Evolutionary conservation across 2,329 filamentous ascomycete species (phyloP).

Genomic region (Zymoseptoria passerinii): DNA sequence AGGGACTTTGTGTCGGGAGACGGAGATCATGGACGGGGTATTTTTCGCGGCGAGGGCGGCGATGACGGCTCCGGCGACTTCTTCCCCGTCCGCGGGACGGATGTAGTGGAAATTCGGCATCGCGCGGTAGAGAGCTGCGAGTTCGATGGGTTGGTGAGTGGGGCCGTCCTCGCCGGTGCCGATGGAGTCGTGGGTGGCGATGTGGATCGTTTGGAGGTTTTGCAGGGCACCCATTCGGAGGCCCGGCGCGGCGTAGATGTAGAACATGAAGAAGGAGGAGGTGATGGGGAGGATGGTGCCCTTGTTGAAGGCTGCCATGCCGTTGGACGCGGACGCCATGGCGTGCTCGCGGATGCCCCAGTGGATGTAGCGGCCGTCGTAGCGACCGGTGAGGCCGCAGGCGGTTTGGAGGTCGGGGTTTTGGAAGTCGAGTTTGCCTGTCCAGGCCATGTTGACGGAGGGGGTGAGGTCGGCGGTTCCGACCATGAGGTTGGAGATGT

Average conservation of each 20-base stretch:
- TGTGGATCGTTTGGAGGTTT: conserved; percentile 31
- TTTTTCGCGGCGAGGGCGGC: conserved; percentile 34
- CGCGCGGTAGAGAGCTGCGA: conserved; percentile 30
- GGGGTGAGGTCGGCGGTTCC: conserved; percentile 33
- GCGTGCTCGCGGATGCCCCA: conserved; percentile 55
- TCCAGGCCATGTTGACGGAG: conserved; percentile 33
- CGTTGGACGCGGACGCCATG: conserved; percentile 47
- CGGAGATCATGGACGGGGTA: conserved; percentile 38
- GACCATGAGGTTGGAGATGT: conserved; percentile 29
- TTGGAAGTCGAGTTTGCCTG: conserved; percentile 45
- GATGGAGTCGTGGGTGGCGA: conserved; percentile 34
- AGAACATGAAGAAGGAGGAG: conserved; percentile 35
- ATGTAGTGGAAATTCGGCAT: conserved; percentile 35
- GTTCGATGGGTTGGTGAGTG: conserved; percentile 33
- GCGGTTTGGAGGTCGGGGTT: conserved; percentile 27
- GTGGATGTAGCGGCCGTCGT: conserved; percentile 44
- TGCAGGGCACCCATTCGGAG: conserved; percentile 33
- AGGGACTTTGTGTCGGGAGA: conserved; percentile 35
- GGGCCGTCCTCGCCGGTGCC: conserved; percentile 32
- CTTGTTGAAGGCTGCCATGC: conserved; percentile 31
- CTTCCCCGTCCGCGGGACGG: conserved; percentile 30
- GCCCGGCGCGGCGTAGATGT: conserved; percentile 32
- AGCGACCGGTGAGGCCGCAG: conserved; percentile 47
- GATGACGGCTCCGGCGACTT: conserved; percentile 36
- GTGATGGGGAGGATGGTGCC: conserved; percentile 32